Percentiles rank a stretch among this genome's conserved stretches.
phyloP scores from a whole-genome alignment of 176 grass and related monocot species.

The Phyllostachys edulis region DNA sequence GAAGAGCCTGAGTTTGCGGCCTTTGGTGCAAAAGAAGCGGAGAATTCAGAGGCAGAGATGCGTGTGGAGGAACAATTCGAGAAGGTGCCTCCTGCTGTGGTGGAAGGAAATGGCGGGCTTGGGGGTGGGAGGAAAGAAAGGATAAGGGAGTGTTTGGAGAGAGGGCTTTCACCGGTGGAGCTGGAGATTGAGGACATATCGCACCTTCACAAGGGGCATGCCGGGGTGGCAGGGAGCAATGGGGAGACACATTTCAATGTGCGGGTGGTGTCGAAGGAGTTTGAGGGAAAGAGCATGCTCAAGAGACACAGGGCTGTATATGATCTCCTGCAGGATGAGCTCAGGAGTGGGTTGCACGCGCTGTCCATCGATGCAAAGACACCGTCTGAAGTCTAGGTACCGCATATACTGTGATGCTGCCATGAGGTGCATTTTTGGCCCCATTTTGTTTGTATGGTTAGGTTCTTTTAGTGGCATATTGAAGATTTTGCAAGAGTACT shows the following conservation, averaged over 20 bases:
- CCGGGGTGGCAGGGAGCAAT: slow-evolving; percentile 54
- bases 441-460: background rate
- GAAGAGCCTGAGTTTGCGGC: slow-evolving; percentile 39
- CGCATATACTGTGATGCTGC: background rate
- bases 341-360: slow-evolving; percentile 78
- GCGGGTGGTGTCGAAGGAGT: slow-evolving; percentile 69
- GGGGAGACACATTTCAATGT: slow-evolving; percentile 96
- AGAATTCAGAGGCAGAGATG: background rate
- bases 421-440: slow-evolving; percentile 11
- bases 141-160: slow-evolving; percentile 54
- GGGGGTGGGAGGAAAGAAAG: slow-evolving; percentile 58
- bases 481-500: slow-evolving; percentile 8
- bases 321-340: slow-evolving; percentile 75
- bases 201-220: slow-evolving; percentile 68
- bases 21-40: slow-evolving; percentile 8
- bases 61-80: slow-evolving; percentile 11
- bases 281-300: slow-evolving; percentile 85
- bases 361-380: slow-evolving; percentile 87
- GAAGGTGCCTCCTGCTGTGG: slow-evolving; percentile 16
- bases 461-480: background rate
- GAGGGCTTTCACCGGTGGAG: slow-evolving; percentile 44
- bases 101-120: slow-evolving; percentile 29
- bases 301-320: slow-evolving; percentile 87
- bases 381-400: slow-evolving; percentile 69
- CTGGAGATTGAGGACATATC: slow-evolving; percentile 78